Evolutionary conservation across 139 green algal genomes (phyloP), one percentile per base, ranked within the genome.

Genomic region (Chlamydomonas incerta): DNA sequence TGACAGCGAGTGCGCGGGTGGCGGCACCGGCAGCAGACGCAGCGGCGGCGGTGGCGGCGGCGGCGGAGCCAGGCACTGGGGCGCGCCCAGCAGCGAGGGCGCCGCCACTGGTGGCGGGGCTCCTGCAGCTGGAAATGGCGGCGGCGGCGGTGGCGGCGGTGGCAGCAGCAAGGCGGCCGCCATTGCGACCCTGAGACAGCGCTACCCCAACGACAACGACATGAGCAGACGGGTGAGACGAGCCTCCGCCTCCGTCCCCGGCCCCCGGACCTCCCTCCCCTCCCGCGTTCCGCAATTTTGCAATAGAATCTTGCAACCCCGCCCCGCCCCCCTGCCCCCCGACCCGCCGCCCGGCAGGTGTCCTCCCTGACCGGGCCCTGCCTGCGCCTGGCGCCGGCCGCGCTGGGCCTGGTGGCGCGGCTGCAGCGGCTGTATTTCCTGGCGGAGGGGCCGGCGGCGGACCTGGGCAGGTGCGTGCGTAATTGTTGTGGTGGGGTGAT

Each of bases 351-450:
- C 26, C 55, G 2, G 8, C 75, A 82, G 60, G 74, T 89, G 57
- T 33, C 15, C 2, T 35, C 31, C 1, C 77, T 69, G 55, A 24
- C 82, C 68, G 81, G 65, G 1, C 72, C 81, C 17, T 71, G 69
- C 52, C 2, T 88, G 26, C 68, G 81, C 10, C 20, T 90, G 72
- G 35, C 65, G 0, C 73, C 74, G 0, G 14, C 55, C 28, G 35
- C 71, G 13, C 9, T 50, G 31, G 72, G 50, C 57, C 82, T 90
- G 55, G 68, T 95, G 66, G 55, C 13, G 28, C 90, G 92, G 34
- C 20, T 97, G 81, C 92, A 96, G 90, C 92, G 93, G 31, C 79
- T 97, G 15, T 98, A 95, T 90, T 98, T 98, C 73, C 75, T 97
- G 33, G 88, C 92, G 26, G 93, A 96, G 62, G 90, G 76, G 3